Conservation (phyloP, 345 rosid species). For the Eucalyptus cladocalyx region DNA sequence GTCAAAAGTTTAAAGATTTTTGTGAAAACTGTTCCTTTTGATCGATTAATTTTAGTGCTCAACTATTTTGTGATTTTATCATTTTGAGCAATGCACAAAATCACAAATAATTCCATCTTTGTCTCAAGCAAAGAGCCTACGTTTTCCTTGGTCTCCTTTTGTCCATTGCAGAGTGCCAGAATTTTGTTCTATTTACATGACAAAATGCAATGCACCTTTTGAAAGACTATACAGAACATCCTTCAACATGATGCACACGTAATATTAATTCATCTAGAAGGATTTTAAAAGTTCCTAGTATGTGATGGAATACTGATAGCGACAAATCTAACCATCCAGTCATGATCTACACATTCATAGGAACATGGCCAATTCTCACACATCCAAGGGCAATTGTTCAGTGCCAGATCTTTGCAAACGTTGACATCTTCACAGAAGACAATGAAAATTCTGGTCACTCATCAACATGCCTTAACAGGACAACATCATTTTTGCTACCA, state of each 20-base stretch:
- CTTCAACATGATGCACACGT: too few species aligned
- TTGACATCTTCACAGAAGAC: not conserved
- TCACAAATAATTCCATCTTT: not conserved
- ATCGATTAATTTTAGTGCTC: not conserved
- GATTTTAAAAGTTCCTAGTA: too few species aligned
- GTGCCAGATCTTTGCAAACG: not conserved
- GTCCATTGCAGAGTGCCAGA: not conserved
- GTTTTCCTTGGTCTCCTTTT: not conserved
- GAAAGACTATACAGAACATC: not conserved
- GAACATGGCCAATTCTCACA: not conserved
- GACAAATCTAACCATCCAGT: not conserved
- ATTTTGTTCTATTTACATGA: not conserved
- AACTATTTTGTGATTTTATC: not conserved
- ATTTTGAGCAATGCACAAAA: not conserved
- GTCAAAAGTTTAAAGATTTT: not conserved
- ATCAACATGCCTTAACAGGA: not conserved
- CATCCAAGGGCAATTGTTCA: not conserved
- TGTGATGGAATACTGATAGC: too few species aligned
- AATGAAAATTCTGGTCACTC: not conserved
- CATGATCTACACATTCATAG: not conserved
- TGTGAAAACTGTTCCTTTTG: not conserved
- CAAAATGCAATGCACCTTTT: not conserved
- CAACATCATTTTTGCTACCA: not conserved
- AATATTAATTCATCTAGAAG: too few species aligned
- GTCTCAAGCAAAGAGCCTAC: not conserved